phyloP scores from a whole-genome alignment of 805 yeast genomes.

The Metschnikowia vanudenii region DNA sequence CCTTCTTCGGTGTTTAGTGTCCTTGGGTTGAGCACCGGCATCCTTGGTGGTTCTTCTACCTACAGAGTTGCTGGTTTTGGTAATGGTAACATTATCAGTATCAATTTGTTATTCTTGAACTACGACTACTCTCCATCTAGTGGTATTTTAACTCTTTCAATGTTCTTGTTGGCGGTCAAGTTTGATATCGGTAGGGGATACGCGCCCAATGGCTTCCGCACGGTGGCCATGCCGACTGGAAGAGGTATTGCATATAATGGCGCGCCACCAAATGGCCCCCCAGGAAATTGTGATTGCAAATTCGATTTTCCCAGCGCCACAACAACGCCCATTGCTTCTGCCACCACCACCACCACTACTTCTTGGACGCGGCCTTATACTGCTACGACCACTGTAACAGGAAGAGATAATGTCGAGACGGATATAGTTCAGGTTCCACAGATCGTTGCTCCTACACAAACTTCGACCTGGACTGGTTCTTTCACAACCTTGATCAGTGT shows the following conservation, averaged over 20 bases:
- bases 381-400: too few relatives aligned
- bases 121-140: conserved; percentile 7
- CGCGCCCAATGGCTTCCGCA: not conserved
- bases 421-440: too few relatives aligned
- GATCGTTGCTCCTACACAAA: too few relatives aligned
- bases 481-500: too few relatives aligned
- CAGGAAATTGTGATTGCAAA: not conserved
- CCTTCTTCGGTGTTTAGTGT: conserved; percentile 4
- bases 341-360: too few relatives aligned
- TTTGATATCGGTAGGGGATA: conserved; percentile 12
- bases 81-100: conserved; percentile 9
- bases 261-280: conserved; percentile 1
- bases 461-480: too few relatives aligned
- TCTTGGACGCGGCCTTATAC: too few relatives aligned
- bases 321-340: not conserved
- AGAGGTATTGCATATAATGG: not conserved
- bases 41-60: conserved; percentile 1
- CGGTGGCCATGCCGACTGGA: not conserved
- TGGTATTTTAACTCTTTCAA: conserved; percentile 11
- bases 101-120: conserved; percentile 4
- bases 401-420: too few relatives aligned
- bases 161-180: not conserved
- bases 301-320: not conserved
- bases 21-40: conserved; percentile 1
- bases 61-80: conserved; percentile 14